These are phyloP conservation scores for Syzygium malaccense DNA, from an alignment of 441 rosid species.

Conservation along the genomic window DNA sequence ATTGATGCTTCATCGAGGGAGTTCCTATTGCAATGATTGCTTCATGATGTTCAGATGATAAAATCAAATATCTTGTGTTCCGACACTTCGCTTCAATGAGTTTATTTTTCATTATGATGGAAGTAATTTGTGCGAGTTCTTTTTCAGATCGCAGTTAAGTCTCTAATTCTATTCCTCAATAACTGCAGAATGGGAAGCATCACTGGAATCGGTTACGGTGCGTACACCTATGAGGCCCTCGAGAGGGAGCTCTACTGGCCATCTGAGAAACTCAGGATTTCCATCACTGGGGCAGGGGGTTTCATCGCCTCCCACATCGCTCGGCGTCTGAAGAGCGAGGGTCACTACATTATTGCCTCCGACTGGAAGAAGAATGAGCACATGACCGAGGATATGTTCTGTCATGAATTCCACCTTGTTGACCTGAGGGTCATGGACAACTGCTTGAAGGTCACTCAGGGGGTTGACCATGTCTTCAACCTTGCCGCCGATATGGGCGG, in stretches of 20 bases:
- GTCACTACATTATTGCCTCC: slow-evolving; percentile 68
- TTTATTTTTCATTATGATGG: background rate
- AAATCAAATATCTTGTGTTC: background rate
- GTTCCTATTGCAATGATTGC: background rate
- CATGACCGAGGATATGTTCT: slow-evolving; percentile 98
- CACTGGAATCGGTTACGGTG: slow-evolving; percentile 55
- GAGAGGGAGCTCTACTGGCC: slow-evolving; percentile 94
- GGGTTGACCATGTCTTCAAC: slow-evolving; percentile 86
- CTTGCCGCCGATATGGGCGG: slow-evolving; percentile 99
- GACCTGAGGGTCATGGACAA: slow-evolving; percentile 97
- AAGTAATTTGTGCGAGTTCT: background rate
- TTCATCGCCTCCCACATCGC: slow-evolving; percentile 98
- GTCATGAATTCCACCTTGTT: slow-evolving; percentile 86
- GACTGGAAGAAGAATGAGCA: slow-evolving; percentile 99
- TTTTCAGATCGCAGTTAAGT: background rate
- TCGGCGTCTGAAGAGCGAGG: slow-evolving; percentile 78
- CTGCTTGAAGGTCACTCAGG: slow-evolving; percentile 74
- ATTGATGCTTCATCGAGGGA: background rate
- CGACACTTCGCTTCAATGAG: background rate
- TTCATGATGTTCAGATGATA: background rate
- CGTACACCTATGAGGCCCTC: slow-evolving; percentile 71
- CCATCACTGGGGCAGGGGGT: slow-evolving; percentile 90
- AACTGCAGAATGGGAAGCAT: slow-evolving; percentile 60
- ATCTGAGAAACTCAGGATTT: slow-evolving; percentile 63
- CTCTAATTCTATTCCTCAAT: background rate